phyloP scores from a whole-genome alignment of 2,329 filamentous ascomycete genomes.

The Trichoderma asperellum region DNA sequence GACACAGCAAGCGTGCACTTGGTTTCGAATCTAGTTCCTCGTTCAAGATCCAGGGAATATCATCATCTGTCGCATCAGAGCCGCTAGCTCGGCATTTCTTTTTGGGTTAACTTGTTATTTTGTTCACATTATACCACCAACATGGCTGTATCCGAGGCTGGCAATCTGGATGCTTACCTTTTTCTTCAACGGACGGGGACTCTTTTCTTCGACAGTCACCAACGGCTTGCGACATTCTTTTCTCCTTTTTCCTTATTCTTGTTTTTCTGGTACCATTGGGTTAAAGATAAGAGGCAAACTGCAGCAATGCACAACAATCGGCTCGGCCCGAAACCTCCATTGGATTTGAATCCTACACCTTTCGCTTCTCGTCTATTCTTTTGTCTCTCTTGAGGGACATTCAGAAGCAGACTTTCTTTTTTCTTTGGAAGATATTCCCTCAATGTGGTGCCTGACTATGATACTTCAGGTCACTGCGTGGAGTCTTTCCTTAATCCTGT shows the following conservation, averaged over 20 bases:
- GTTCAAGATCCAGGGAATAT: conserved; percentile 43
- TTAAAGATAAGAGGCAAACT: conserved; percentile 60
- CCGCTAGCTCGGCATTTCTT: conserved; percentile 54
- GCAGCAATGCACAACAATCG: conserved; percentile 66
- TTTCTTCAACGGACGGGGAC: conserved; percentile 57
- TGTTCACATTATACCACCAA: conserved; percentile 48
- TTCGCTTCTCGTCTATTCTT: conserved; percentile 38
- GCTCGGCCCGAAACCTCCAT: conserved; percentile 51
- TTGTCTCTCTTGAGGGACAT: conserved; percentile 36
- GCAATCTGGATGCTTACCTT: conserved; percentile 52
- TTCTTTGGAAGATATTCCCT: conserved; percentile 34
- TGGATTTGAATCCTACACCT: conserved; percentile 46
- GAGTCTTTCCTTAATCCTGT: conserved; percentile 46
- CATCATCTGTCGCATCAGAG: conserved; percentile 43
- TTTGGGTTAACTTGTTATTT: conserved; percentile 44
- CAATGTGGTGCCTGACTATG: conserved; percentile 21
- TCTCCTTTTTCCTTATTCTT: conserved; percentile 36
- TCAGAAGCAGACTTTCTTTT: conserved; percentile 39
- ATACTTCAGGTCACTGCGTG: conserved; percentile 43
- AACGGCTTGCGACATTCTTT: conserved; percentile 48
- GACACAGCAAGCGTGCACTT: conserved; percentile 50
- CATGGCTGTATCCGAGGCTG: conserved; percentile 60
- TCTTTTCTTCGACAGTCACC: conserved; percentile 44
- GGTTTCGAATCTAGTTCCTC: conserved; percentile 42
- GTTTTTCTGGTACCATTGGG: conserved; percentile 36